Base-by-base conservation (phyloP, 371 early-diverging fungal species). In the Mortierella sp. region DNA sequence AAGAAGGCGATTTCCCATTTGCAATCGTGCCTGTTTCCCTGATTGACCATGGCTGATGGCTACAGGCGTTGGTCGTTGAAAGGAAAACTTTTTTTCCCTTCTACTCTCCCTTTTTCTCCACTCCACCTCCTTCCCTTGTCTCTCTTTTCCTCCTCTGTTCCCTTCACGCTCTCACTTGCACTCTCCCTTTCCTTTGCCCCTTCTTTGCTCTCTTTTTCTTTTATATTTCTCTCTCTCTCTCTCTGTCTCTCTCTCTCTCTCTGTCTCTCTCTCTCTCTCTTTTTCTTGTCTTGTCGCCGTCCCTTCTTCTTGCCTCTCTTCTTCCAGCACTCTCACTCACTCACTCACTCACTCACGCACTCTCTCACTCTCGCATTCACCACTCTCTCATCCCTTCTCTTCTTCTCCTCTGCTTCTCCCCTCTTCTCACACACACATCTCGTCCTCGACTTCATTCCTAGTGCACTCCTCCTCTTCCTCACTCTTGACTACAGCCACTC, bases 291-390 rank as follows among this genome's bases (percentile, higher is more conserved):
- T n/a, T 5, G 19, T 61, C 31, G 28, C 72, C 40, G 6, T 31
- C n/a, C 24, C 59, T 40, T 31, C 69, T 69, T 21, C n/a, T 69
- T 21, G 0, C 4, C 69, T n/a, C 16, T 13, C 34, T 16, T n/a
- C 31, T 50, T 67, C 54, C 50, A 40, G n/a, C 50, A 55, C 73
- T 37, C 78, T 73, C 72, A 24, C 24, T 34, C 46, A 43, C 78
- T 50, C 76, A 16, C 53, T 28, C 80, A n/a, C 28, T 53, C 37
- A 14, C 71, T 55, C 71, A 50, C 50, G 28, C 46, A 26, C n/a
- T n/a, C n/a, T n/a, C n/a, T n/a, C n/a, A n/a, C n/a, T n/a, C n/a
- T n/a, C n/a, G n/a, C n/a, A n/a, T n/a, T n/a, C n/a, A n/a, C 50
- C 44, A 50, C 71, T 44, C 31, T 72, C 26, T 64, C 37, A 48